Evolutionary conservation across 768 basidiomycete species (phyloP).

Genomic region (Terana coerulea): DNA sequence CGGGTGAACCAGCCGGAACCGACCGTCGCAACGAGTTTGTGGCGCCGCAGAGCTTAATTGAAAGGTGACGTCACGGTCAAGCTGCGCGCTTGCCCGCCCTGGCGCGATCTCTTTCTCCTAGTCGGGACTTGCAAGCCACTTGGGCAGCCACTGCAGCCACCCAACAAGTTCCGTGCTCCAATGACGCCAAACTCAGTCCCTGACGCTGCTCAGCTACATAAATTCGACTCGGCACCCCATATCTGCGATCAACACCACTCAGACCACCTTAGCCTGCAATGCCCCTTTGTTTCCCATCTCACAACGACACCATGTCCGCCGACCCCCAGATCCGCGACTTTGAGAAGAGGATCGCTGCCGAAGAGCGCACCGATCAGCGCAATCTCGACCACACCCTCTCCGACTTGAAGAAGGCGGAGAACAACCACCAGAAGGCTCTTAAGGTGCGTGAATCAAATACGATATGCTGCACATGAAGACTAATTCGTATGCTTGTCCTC

Average conservation of each 20-base stretch:
- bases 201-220: not conserved
- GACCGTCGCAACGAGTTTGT: too few species aligned
- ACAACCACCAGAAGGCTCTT: slow-evolving; percentile 45
- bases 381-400: slow-evolving; percentile 50
- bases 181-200: slow-evolving; percentile 2
- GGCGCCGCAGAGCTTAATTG: too few species aligned
- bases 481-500: not conserved
- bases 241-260: not conserved
- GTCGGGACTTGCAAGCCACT: not conserved
- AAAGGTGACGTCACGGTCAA: too few species aligned
- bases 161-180: slow-evolving; percentile 1
- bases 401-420: slow-evolving; percentile 50
- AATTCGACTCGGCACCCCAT: not conserved
- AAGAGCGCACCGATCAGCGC: slow-evolving; percentile 49
- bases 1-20: too few species aligned
- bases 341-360: slow-evolving; percentile 44
- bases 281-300: slow-evolving; percentile 23
- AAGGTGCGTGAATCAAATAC: slow-evolving; percentile 37
- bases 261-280: slow-evolving; percentile 18
- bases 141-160: not conserved
- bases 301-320: slow-evolving; percentile 20
- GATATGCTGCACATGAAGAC: not conserved
- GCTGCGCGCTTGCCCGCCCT: too few species aligned
- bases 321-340: slow-evolving; percentile 33
- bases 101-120: too few species aligned